These are phyloP conservation scores for Silene latifolia DNA, from an alignment of 148 eudicot genomes.

Conservation along the genomic window DNA sequence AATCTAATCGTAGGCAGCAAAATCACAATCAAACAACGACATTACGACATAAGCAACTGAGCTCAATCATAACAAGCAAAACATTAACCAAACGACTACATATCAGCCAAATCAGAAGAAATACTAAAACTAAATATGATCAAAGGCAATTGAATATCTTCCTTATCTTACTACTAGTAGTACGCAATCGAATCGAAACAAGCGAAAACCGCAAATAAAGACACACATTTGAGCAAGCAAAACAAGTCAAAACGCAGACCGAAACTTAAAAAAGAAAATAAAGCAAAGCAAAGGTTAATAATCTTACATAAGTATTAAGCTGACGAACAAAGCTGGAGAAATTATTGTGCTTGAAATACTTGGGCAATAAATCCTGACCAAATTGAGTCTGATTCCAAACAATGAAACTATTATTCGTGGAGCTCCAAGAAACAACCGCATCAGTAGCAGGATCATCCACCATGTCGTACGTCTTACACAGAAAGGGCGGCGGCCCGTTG, in stretches of 20 bases:
- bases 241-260: background rate
- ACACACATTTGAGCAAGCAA: background rate
- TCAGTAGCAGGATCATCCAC: slow-evolving; percentile 67
- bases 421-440: slow-evolving; percentile 72
- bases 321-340: slow-evolving; percentile 92
- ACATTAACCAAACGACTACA: too few relatives aligned
- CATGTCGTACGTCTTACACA: slow-evolving; percentile 72
- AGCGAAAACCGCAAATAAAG: background rate
- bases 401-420: slow-evolving; percentile 68
- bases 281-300: background rate
- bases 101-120: too few relatives aligned
- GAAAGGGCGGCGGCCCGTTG: slow-evolving; percentile 65
- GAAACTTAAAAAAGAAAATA: too few relatives aligned
- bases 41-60: too few relatives aligned
- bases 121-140: too few relatives aligned
- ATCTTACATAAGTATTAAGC: slow-evolving; percentile 68
- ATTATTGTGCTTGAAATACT: slow-evolving; percentile 85
- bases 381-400: slow-evolving; percentile 93
- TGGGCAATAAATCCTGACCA: slow-evolving; percentile 65
- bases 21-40: too few relatives aligned
- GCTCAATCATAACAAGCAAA: too few relatives aligned
- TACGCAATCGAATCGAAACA: background rate
- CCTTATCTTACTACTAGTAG: background rate
- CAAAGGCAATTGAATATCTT: background rate
- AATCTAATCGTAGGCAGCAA: background rate